Evolutionary conservation across 2,329 filamentous ascomycete genomes (phyloP).

Genomic region (Plectosphaerella cucumerina): DNA sequence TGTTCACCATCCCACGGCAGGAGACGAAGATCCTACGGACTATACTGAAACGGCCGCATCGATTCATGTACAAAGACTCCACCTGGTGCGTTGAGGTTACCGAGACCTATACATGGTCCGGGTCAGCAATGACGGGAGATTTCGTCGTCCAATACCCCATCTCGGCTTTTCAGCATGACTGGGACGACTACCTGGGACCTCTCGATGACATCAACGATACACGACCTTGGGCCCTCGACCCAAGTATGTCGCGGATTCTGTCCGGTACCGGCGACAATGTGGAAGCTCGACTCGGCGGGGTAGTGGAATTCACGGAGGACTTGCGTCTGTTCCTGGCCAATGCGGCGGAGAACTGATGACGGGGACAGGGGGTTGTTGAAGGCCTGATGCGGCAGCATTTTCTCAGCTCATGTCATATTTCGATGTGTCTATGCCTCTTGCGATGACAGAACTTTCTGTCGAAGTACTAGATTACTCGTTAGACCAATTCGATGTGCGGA

Average conservation of each 20-base stretch:
- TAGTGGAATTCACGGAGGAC: constrained; percentile 13
- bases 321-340: constrained; percentile 12
- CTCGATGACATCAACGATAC: constrained; percentile 17
- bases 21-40: not conserved
- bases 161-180: constrained; percentile 27
- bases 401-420: not conserved
- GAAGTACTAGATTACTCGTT: constrained; percentile 26
- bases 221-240: not conserved
- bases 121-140: constrained; percentile 8
- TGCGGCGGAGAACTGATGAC: not conserved
- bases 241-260: not conserved
- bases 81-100: constrained; percentile 28
- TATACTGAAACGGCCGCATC: not conserved
- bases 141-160: constrained; percentile 22
- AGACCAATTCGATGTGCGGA: not conserved
- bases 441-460: constrained; percentile 38
- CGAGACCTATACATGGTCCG: constrained; percentile 22
- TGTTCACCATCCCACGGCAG: not conserved
- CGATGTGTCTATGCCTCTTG: not conserved
- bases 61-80: constrained; percentile 19
- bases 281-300: not conserved
- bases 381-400: not conserved
- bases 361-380: not conserved
- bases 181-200: constrained; percentile 31
- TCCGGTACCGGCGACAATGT: not conserved